These are phyloP conservation scores for Porogramme epimiltina DNA, from an alignment of 1,284 basidiomycete genomes.

Conservation along the genomic window DNA sequence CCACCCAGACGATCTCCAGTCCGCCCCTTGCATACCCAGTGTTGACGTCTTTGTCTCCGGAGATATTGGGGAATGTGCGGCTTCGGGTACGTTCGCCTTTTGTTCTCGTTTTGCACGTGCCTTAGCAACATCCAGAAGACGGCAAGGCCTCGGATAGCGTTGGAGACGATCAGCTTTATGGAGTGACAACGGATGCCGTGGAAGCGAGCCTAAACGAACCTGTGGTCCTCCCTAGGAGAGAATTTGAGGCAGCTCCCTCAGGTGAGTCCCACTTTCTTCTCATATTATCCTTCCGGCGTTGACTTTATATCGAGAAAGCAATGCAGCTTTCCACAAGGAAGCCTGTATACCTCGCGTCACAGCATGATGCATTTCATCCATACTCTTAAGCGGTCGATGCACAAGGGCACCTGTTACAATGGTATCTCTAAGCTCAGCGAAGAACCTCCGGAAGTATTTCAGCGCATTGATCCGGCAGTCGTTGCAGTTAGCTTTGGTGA, in stretches of 20 bases:
- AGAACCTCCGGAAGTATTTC: neutral
- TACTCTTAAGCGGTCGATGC: too few species aligned
- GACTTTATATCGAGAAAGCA: constrained; percentile 53
- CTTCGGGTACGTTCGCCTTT: neutral
- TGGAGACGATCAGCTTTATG: neutral
- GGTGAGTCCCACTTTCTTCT: neutral
- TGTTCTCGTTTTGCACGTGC: neutral
- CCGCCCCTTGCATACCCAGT: too few species aligned
- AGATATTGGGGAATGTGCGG: constrained; percentile 53
- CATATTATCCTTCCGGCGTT: neutral
- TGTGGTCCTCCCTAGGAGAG: neutral
- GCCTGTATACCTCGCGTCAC: constrained; percentile 69
- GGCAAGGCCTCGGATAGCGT: neutral
- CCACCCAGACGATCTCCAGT: too few species aligned
- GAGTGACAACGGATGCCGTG: neutral
- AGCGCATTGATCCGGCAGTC: too few species aligned
- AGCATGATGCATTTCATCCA: constrained; percentile 71
- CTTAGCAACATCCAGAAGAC: neutral
- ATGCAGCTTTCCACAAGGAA: constrained; percentile 69
- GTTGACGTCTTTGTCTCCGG: too few species aligned
- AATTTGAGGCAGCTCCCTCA: neutral
- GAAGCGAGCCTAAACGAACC: neutral
- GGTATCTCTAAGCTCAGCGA: too few species aligned
- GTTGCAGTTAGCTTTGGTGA: neutral
- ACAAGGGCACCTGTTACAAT: too few species aligned